phyloP scores from a whole-genome alignment of 257 asterid species.

The Echites panduratus region DNA sequence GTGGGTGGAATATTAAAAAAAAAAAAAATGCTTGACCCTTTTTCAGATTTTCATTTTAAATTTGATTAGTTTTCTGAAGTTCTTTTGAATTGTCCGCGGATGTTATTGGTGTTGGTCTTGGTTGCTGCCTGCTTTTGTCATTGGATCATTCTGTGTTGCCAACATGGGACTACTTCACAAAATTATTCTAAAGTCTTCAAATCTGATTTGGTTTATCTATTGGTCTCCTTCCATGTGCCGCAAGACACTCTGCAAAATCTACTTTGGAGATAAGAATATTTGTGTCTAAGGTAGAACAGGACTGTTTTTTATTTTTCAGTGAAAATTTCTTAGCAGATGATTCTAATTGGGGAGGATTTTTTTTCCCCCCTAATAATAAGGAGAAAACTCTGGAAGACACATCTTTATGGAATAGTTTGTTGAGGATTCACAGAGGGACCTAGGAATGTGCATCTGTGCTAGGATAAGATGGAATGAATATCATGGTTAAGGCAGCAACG shows the following conservation, averaged over 20 bases:
- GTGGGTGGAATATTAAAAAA: neutral
- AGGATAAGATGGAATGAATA: neutral
- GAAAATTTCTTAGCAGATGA: neutral
- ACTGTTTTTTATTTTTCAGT: neutral
- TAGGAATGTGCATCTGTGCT: neutral
- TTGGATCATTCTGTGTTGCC: neutral
- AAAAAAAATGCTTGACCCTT: too few relatives aligned
- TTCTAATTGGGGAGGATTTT: neutral
- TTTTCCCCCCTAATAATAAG: neutral
- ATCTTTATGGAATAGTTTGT: neutral
- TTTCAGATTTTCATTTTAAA: too few relatives aligned
- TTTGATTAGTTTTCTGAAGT: neutral
- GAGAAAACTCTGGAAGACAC: too few relatives aligned
- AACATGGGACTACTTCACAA: neutral
- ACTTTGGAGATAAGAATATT: neutral
- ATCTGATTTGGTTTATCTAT: neutral
- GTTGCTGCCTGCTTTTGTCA: neutral
- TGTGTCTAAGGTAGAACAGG: neutral
- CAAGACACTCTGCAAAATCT: neutral
- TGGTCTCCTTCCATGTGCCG: neutral
- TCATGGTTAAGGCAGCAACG: neutral
- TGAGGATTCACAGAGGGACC: neutral
- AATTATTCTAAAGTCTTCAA: neutral
- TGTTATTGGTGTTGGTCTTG: neutral
- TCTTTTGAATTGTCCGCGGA: neutral